Evolutionary conservation across 257 asterid genomes (phyloP), one percentile per base, ranked within the genome.

Genomic region (Leptodermis oblonga): DNA sequence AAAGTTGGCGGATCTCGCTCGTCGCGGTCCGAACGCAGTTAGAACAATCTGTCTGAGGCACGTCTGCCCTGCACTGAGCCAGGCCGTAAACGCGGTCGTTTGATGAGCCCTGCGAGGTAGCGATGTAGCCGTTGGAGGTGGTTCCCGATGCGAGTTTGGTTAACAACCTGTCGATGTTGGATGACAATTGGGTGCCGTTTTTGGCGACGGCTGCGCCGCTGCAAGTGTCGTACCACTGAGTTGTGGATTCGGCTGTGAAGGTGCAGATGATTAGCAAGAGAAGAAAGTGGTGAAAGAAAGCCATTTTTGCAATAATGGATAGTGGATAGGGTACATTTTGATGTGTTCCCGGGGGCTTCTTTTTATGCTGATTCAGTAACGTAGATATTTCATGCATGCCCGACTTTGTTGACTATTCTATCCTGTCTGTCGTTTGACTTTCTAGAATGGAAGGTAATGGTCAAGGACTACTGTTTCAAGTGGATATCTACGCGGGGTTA

Each of bases 51-150:
- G 30, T 12, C 53, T 36, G 39, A 80, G 85, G 71, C 25, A 88
- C 82, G 52, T 90, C 98, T 25, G 84, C 93, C 49, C 98, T 74
- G 84, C 98, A 90, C 77, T 92, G 97, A 13, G 84, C 89, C 34
- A 90, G 86, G 67, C 98, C 97, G 28, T 72, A 79, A 72, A 86
- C 43, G 78, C 46, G 55, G 72, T 75, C 60, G 7, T 4, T 28
- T 0, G 70, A 80, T 18, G 34, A n/a, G 33, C 93, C 96, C 1
- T 63, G 62, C 4, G 94, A 78, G 77, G 86, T 67, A 23, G 87
- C 68, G 18, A 46, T 66, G 79, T 77, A 92, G 30, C 88, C 88
- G 10, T 73, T 73, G 41, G 63, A 66, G 70, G 71, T 31, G 2
- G 90, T 77, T 62, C 70, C 82, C 10, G 81, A 41, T 0, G 82